Evolutionary conservation across 306 rosid genomes (phyloP), one percentile per base, ranked within the genome.

Genomic region (Dryas alaskensis): DNA sequence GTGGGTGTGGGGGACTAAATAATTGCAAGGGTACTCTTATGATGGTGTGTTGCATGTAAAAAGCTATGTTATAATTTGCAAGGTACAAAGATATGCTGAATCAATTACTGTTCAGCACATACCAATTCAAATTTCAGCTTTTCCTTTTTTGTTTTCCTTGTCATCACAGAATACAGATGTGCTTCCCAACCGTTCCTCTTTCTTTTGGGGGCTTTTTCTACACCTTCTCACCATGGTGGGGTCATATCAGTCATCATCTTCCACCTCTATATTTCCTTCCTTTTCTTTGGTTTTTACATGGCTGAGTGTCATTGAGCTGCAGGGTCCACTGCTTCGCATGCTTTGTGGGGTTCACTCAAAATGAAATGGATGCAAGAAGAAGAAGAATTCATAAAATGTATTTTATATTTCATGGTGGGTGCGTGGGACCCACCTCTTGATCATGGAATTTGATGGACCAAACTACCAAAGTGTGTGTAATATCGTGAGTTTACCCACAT

Each of bases 61-160:
- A 80, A 45, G 61, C 31, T 57, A 37, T 7, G 44, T 22, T 31
- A 27, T 44, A 60, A 76, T 31, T 31, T 74, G 81, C 76, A 73
- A 43, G 16, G 69, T 59, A 64, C 5, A 83, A 81, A 84, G 89
- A 79, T 84, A 76, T 84, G 86, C 79, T 9, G 17, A 17, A 61
- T 14, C 7, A 12, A 11, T 65, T 27, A 48, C 22, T 3, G 72
- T 62, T 57, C 61, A 79, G 83, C 85, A 81, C 81, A 31, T 31
- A 31, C 37, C 37, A 91, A 86, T 94, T 94, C 96, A 94, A 91
- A 91, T 89, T 93, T 94, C 92, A 83, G 90, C 95, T 94, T 94
- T 91, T 88, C 44, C 90, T 85, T 89, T 86, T 73, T 78, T 71
- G 78, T 80, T 79, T 76, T 74, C 77, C 74, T 57, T 51, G 53